phyloP scores from a whole-genome alignment of 2,329 filamentous ascomycete genomes.

The Mycocentrospora acerina region DNA sequence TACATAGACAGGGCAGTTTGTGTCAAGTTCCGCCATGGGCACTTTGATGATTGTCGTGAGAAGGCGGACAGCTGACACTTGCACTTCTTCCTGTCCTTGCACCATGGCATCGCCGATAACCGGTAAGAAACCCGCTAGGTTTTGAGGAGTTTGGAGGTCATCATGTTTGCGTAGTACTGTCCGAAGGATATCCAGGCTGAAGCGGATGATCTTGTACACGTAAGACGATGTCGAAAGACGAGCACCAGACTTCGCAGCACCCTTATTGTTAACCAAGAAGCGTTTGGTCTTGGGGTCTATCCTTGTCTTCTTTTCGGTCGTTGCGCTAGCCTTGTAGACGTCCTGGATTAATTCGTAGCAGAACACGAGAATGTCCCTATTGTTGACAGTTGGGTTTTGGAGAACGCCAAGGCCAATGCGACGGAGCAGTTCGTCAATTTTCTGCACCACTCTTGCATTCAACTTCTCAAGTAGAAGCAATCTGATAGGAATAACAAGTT shows the following conservation, averaged over 20 bases:
- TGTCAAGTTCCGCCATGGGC: conserved; percentile 69
- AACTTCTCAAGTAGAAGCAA: conserved; percentile 80
- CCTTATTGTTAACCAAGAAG: conserved; percentile 77
- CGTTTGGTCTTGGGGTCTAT: conserved; percentile 56
- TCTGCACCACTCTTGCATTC: conserved; percentile 77
- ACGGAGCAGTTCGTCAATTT: conserved; percentile 85
- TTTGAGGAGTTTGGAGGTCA: conserved; percentile 73
- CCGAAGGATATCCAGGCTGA: conserved; percentile 83
- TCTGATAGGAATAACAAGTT: conserved; percentile 77
- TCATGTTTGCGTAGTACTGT: conserved; percentile 85
- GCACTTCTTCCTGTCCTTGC: conserved; percentile 86
- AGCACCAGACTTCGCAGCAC: conserved; percentile 71
- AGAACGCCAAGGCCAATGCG: conserved; percentile 81
- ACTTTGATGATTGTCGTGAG: conserved; percentile 83
- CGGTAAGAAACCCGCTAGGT: conserved; percentile 82
- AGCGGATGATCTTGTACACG: conserved; percentile 83
- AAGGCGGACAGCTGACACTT: conserved; percentile 83
- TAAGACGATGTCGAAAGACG: conserved; percentile 75
- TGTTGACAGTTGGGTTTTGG: conserved; percentile 76
- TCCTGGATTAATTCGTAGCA: conserved; percentile 93
- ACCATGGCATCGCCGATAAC: conserved; percentile 86
- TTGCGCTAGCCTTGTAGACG: conserved; percentile 67
- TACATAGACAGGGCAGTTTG: conserved; percentile 74
- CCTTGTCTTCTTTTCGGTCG: conserved; percentile 36
- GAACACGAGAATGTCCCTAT: conserved; percentile 83